Evolutionary conservation across 768 basidiomycete species (phyloP).

Genomic region (Cystobasidium ongulense): DNA sequence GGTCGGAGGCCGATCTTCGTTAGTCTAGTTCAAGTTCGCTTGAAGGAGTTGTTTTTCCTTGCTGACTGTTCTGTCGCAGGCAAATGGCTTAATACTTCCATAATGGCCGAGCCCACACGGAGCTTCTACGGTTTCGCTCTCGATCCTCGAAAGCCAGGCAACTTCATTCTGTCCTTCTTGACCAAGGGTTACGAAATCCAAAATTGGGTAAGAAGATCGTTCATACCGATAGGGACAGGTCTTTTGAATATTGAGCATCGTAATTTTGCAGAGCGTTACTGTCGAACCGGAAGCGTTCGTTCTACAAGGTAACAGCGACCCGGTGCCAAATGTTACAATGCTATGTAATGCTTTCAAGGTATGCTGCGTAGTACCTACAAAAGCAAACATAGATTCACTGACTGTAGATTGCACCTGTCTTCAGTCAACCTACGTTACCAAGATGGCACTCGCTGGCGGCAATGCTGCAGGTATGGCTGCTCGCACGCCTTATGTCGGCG

Average conservation of each 20-base stretch:
- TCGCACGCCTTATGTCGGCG: constrained; percentile 71
- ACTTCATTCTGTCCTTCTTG: constrained; percentile 80
- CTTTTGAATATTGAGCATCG: not conserved
- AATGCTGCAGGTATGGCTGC: constrained; percentile 51
- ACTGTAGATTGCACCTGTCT: not conserved
- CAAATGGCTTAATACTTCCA: constrained; percentile 74
- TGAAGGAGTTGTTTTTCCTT: no score
- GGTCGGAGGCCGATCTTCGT: constrained; percentile 83
- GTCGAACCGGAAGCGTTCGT: constrained; percentile 79
- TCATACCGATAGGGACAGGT: not conserved
- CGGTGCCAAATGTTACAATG: constrained; percentile 82
- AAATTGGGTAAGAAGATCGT: constrained; percentile 22
- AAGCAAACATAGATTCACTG: not conserved
- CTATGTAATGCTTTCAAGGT: constrained; percentile 97
- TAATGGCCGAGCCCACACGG: constrained; percentile 85
- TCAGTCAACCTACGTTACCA: constrained; percentile 45
- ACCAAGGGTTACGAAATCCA: constrained; percentile 30
- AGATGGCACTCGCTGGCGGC: constrained; percentile 55
- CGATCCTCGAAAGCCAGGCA: constrained; percentile 80
- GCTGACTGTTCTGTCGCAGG: constrained; percentile 50
- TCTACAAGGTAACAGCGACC: constrained; percentile 80
- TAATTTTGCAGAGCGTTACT: constrained; percentile 48
- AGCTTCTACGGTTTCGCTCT: constrained; percentile 84
- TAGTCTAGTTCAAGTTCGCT: constrained; percentile 45
- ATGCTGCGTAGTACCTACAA: constrained; percentile 48